A percentile compares a stretch with the other conserved stretches of the same genome.
phyloP scores from a whole-genome alignment of 2,329 filamentous ascomycete species.

The Dothideomycetes sp. region DNA sequence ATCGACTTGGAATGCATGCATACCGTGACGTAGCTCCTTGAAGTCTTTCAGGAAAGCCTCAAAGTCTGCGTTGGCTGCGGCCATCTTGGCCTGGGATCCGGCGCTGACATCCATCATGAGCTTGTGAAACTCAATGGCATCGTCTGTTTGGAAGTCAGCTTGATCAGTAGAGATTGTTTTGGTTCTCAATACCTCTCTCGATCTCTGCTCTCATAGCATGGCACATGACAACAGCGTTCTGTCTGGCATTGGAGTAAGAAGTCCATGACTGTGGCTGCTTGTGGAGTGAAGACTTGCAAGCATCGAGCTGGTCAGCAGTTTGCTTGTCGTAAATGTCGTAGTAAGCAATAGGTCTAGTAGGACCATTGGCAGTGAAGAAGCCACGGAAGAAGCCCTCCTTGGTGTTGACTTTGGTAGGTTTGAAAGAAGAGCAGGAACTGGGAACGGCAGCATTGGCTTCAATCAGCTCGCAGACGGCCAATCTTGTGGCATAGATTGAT shows the following conservation, averaged over 20 bases:
- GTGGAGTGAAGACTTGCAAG: constrained; percentile 44
- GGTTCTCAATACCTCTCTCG: constrained; percentile 46
- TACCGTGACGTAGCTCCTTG: no score
- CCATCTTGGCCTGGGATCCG: no score
- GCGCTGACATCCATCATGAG: no score
- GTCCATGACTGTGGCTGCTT: constrained; percentile 49
- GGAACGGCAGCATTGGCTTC: constrained; percentile 42
- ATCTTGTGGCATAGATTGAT: constrained; percentile 49
- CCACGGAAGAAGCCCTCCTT: constrained; percentile 15
- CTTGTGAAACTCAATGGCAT: neutral
- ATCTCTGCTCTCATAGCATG: constrained; percentile 47
- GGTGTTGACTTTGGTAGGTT: constrained; percentile 27
- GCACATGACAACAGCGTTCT: constrained; percentile 52
- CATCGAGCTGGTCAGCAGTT: constrained; percentile 27
- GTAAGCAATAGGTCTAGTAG: constrained; percentile 9
- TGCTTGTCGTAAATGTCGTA: constrained; percentile 15
- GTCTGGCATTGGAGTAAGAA: constrained; percentile 51
- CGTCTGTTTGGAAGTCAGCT: neutral
- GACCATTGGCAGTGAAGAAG: constrained; percentile 12
- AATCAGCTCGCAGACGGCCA: constrained; percentile 53
- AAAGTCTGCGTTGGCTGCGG: no score
- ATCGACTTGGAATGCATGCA: no score
- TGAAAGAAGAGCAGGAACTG: constrained; percentile 38
- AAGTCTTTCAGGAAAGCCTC: no score
- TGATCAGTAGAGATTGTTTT: no score